These are phyloP conservation scores for Chamaecyparis obtusa DNA, from an alignment of 75 land plant species.

Conservation along the genomic window DNA sequence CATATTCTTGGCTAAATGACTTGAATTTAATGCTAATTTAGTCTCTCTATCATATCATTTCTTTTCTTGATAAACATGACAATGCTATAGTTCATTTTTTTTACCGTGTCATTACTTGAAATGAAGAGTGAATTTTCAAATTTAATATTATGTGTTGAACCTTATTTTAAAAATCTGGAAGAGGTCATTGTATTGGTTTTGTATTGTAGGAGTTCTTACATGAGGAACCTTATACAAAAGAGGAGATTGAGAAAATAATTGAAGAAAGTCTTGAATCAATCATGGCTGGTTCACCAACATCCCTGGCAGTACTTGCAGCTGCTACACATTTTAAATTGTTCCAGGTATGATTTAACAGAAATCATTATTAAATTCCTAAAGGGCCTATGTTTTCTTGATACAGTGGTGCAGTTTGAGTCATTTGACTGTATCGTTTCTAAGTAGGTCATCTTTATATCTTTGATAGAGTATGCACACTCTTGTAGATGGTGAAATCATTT, in stretches of 20 bases:
- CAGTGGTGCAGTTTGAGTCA: not conserved
- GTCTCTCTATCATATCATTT: too few species aligned
- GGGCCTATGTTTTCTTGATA: not conserved
- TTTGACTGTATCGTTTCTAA: not conserved
- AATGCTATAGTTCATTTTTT: too few species aligned
- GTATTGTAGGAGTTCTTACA: slow-evolving; percentile 65
- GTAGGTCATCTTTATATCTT: not conserved
- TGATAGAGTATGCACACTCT: not conserved
- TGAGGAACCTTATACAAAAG: slow-evolving; percentile 77
- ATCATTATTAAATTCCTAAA: not conserved
- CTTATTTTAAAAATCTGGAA: not conserved
- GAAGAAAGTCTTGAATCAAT: slow-evolving; percentile 49
- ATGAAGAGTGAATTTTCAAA: not conserved
- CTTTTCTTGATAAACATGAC: too few species aligned
- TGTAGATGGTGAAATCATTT: not conserved
- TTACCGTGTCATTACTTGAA: too few species aligned
- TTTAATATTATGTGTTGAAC: not conserved
- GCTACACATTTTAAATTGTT: slow-evolving; percentile 79
- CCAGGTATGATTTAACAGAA: slow-evolving; percentile 49
- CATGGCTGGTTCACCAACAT: slow-evolving; percentile 57
- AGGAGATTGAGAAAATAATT: slow-evolving; percentile 67
- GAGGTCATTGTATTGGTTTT: not conserved
- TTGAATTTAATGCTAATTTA: too few species aligned
- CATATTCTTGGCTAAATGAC: too few species aligned
- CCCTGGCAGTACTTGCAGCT: slow-evolving; percentile 82